A percentile compares a stretch with the other conserved stretches of the same genome.
Conservation (phyloP, 106 monocot species). For the Vanilla planifolia region DNA sequence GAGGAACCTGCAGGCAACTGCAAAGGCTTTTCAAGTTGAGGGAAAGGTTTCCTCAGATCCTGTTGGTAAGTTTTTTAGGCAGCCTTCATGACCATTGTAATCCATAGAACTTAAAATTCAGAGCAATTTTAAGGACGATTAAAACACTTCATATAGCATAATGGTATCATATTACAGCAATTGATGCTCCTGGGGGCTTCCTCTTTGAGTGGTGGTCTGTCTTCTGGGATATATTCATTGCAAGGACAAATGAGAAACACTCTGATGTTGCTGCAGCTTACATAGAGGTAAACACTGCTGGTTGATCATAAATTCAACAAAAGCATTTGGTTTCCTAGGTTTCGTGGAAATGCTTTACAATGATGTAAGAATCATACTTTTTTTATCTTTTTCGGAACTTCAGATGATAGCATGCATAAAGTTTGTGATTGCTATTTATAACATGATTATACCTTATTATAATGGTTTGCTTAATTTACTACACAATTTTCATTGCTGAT, state of each 20-base stretch:
- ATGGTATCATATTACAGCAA: slow-evolving; percentile 23
- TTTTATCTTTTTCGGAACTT: no score
- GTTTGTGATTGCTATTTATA: no score
- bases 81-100: background rate
- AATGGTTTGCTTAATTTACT: no score
- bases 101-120: background rate
- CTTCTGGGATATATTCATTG: slow-evolving; percentile 76
- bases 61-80: slow-evolving; percentile 42
- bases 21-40: slow-evolving; percentile 81
- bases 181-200: slow-evolving; percentile 71
- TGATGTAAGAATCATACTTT: no score
- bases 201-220: slow-evolving; percentile 81
- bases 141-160: background rate
- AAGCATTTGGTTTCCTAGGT: background rate
- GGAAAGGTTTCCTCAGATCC: slow-evolving; percentile 81
- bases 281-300: slow-evolving; percentile 29
- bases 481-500: no score
- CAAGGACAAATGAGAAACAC: slow-evolving; percentile 65
- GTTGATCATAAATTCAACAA: background rate
- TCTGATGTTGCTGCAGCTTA: slow-evolving; percentile 66
- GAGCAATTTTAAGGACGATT: background rate
- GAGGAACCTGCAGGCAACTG: slow-evolving; percentile 61
- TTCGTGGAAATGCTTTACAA: no score
- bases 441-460: no score
- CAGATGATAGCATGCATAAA: no score